Evolutionary conservation across 2,329 filamentous ascomycete species (phyloP).

Genomic region (Ophiostoma sp.): DNA sequence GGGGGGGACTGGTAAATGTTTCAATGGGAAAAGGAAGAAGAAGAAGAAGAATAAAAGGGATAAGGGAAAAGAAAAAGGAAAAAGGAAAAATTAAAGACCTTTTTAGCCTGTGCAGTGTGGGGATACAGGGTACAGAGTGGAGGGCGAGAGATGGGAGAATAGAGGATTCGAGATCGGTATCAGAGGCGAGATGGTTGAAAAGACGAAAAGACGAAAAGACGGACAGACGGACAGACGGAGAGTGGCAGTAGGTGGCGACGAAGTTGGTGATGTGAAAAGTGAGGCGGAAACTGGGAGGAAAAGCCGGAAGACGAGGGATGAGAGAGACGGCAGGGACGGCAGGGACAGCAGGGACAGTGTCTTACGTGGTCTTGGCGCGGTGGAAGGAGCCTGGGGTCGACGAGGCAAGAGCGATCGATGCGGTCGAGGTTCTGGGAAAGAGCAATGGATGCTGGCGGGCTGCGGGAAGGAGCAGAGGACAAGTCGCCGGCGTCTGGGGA

Average conservation of each 20-base stretch:
- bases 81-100: background rate
- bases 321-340: background rate
- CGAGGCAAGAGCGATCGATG: background rate
- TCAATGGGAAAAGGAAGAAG: background rate
- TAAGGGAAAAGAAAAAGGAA: background rate
- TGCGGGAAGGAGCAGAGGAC: background rate
- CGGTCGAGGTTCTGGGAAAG: background rate
- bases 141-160: conserved; percentile 6
- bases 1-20: background rate
- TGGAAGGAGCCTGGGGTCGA: background rate
- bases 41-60: background rate
- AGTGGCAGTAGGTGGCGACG: no score
- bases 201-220: background rate
- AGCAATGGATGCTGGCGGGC: background rate
- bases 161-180: background rate
- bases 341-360: background rate
- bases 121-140: conserved; percentile 10
- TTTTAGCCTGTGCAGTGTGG: conserved; percentile 9
- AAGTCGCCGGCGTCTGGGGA: background rate
- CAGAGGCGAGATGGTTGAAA: background rate
- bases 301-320: background rate
- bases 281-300: background rate
- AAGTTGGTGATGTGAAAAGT: background rate
- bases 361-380: background rate
- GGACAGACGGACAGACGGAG: background rate